Evolutionary conservation across 768 basidiomycete species (phyloP), one percentile per base, ranked within the genome.

Genomic region (Pholiota molesta): DNA sequence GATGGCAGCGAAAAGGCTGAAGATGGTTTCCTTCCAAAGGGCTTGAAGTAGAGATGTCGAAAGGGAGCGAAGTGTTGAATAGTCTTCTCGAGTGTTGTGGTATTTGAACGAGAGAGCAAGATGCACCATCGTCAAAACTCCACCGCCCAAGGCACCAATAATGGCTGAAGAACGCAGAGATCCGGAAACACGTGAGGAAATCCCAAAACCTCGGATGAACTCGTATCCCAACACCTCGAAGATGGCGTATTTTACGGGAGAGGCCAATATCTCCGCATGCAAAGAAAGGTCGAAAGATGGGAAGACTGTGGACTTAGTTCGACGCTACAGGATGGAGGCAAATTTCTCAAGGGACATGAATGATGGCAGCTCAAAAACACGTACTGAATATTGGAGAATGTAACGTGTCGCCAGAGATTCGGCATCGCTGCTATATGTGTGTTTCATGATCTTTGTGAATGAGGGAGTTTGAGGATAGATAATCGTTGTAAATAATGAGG

Each of bases 211-310:
- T 45, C 33, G 63, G 17, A 73, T 62, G 29, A 71, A 49, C 5
- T 63, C 31, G 56, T 57, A 64, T 53, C 74, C 74, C 52, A 71
- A 33, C 39, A 65, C 51, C 39, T 70, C 66, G 59, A 75, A 74
- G 16, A 71, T 37, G 17, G 73, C 68, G 51, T 75, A 75, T 68
- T 75, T 75, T 17, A 65, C 62, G 10, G 74, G 74, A 0, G 73
- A 68, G 28, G 71, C 47, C 5, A 66, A 61, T 2, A 70, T 68
- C 61, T 75, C 74, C 19, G 68, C 60, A 52, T 66, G 47, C 17
- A 64, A 64, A 31, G 52, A 65, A 28, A 59, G 47, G 28, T 63
- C 42, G 6, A 21, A 37, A 39, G 33, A n/a, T 37, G 35, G n/a
- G 19, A 21, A 21, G 31, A 11, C 35, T 5, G n/a, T 21, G 19